Percentiles rank a stretch among this genome's conserved stretches.
Evolutionary conservation across 1,284 basidiomycete genomes (phyloP).

Genomic region (Naganishia cerealis): DNA sequence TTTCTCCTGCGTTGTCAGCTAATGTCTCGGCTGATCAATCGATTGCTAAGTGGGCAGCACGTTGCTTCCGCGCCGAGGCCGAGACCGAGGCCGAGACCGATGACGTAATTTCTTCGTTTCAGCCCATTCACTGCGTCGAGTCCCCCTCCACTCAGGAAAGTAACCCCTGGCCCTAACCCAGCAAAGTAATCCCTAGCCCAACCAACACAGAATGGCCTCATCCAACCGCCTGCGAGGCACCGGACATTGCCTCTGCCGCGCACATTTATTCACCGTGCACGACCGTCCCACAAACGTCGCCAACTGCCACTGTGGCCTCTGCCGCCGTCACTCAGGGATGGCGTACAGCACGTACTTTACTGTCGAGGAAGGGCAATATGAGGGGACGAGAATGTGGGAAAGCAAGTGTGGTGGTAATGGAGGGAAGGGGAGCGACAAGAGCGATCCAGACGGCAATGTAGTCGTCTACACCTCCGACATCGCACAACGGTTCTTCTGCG

Average conservation of each 20-base stretch:
- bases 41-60: too few relatives aligned
- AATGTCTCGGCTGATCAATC: too few relatives aligned
- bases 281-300: conserved; percentile 19
- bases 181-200: too few relatives aligned
- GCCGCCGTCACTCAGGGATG: conserved; percentile 8
- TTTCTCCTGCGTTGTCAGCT: too few relatives aligned
- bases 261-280: conserved; percentile 7
- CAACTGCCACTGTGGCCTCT: conserved; percentile 13
- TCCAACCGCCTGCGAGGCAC: background rate
- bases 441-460: background rate
- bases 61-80: too few relatives aligned
- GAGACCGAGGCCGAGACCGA: too few relatives aligned
- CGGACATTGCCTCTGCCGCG: conserved; percentile 9
- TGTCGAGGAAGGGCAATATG: background rate
- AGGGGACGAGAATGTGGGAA: background rate
- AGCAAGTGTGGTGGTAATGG: background rate
- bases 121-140: too few relatives aligned
- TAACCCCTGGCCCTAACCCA: too few relatives aligned
- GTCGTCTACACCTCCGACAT: background rate
- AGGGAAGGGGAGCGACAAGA: background rate
- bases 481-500: conserved; percentile 16
- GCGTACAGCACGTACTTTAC: conserved; percentile 16
- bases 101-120: too few relatives aligned
- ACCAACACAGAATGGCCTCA: too few relatives aligned
- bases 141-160: too few relatives aligned